Percentiles rank a stretch among this genome's conserved stretches.
Conservation (phyloP, 2,329 filamentous ascomycete genomes). For the Dissoconium aciculare region DNA sequence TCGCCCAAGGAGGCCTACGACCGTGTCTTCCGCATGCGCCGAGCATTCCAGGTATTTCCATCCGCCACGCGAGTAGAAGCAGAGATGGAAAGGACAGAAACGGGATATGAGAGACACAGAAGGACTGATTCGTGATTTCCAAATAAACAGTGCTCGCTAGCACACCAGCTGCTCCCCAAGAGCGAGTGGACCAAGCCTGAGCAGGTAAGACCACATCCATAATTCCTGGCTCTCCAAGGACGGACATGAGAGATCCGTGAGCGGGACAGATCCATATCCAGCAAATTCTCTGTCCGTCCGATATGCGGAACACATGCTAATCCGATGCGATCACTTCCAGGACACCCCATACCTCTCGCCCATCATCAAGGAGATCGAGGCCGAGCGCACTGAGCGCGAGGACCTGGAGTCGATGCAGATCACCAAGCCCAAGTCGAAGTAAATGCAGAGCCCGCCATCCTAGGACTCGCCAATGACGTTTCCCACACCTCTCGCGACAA, state of each 20-base stretch:
- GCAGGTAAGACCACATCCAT: conserved; percentile 39
- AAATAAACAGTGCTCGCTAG: conserved; percentile 43
- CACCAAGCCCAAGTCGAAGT: conserved; percentile 27
- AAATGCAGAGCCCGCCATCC: no score
- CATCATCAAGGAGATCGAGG: conserved; percentile 54
- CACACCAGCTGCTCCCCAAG: conserved; percentile 49
- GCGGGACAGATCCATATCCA: no score
- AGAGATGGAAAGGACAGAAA: conserved; percentile 14
- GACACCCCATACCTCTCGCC: conserved; percentile 51
- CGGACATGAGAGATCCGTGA: no score
- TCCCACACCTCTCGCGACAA: no score
- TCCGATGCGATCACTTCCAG: no score
- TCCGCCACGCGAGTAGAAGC: neutral
- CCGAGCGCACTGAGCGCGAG: conserved; percentile 49
- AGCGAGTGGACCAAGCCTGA: conserved; percentile 53
- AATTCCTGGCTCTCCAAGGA: no score
- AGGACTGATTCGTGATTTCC: conserved; percentile 6
- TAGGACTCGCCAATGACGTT: no score
- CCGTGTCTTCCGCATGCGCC: conserved; percentile 90
- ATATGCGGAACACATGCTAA: neutral
- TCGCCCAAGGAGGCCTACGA: conserved; percentile 85
- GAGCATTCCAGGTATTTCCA: conserved; percentile 64
- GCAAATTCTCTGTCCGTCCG: no score
- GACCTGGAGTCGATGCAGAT: conserved; percentile 54
- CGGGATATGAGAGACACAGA: conserved; percentile 1